phyloP scores from a whole-genome alignment of 768 basidiomycete species.

The Omphalotus guepiniiformis region DNA sequence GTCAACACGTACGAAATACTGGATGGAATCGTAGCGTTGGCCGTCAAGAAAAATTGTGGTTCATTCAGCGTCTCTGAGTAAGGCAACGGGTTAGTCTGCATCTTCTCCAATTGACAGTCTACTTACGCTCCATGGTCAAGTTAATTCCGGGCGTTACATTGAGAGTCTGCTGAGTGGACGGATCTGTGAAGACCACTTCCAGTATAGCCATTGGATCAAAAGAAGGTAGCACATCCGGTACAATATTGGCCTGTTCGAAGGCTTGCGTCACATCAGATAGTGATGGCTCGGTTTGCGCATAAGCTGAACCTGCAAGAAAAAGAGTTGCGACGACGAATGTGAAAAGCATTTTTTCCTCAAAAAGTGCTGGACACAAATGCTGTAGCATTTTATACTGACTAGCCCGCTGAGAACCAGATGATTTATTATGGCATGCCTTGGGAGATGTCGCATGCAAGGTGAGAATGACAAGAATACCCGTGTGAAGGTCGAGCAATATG shows the following conservation, averaged over 20 bases:
- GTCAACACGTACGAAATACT: slow-evolving; percentile 32
- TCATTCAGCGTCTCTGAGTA: slow-evolving; percentile 28
- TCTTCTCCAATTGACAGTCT: not conserved
- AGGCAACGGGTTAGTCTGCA: not conserved
- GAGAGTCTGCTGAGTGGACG: slow-evolving; percentile 21
- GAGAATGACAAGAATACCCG: too few species aligned
- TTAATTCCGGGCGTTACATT: slow-evolving; percentile 33
- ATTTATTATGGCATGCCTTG: too few species aligned
- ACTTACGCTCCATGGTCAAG: slow-evolving; percentile 33
- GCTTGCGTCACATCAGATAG: slow-evolving; percentile 22
- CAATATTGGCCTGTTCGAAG: slow-evolving; percentile 34
- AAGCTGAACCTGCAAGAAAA: slow-evolving; percentile 1
- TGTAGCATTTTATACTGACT: not conserved
- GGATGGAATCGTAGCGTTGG: slow-evolving; percentile 17
- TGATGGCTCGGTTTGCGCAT: slow-evolving; percentile 13
- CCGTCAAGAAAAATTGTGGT: slow-evolving; percentile 28
- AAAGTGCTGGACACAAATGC: not conserved
- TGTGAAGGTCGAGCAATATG: too few species aligned
- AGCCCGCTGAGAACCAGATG: too few species aligned
- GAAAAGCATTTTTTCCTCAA: not conserved
- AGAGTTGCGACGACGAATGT: not conserved
- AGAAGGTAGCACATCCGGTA: slow-evolving; percentile 34
- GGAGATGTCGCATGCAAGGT: too few species aligned
- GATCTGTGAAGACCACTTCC: slow-evolving; percentile 34
- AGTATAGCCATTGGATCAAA: slow-evolving; percentile 34